Evolutionary conservation across 179 eudicot species (phyloP).

Genomic region (Beta lomatogona): DNA sequence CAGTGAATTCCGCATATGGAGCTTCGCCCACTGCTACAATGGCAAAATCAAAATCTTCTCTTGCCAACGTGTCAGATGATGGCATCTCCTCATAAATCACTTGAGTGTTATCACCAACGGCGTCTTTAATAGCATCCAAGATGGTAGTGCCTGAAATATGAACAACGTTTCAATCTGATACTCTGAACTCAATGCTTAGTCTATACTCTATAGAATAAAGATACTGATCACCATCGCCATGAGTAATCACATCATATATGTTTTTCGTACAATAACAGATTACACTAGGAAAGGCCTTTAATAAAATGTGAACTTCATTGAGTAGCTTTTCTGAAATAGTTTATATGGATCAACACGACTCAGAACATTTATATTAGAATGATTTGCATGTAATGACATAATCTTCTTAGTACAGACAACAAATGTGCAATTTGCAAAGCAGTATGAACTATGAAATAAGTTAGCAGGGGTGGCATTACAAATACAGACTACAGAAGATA

Average conservation of each 20-base stretch:
- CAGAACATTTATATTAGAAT: no score
- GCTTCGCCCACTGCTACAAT: conserved; percentile 79
- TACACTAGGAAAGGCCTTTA: background rate
- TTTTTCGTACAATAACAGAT: background rate
- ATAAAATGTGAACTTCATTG: background rate
- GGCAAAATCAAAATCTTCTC: conserved; percentile 55
- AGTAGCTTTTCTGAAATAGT: background rate
- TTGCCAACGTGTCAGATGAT: conserved; percentile 49
- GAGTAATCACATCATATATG: background rate
- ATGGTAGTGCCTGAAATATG: conserved; percentile 63
- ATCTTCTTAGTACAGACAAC: background rate
- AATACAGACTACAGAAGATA: background rate
- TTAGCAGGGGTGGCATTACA: background rate
- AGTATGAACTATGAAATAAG: background rate
- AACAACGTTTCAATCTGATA: conserved; percentile 17
- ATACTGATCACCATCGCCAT: background rate
- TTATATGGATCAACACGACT: background rate
- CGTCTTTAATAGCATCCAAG: conserved; percentile 65
- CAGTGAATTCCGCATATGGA: conserved; percentile 74
- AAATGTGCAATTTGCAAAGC: background rate
- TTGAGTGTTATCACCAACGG: conserved; percentile 57
- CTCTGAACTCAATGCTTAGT: background rate
- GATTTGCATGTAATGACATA: background rate
- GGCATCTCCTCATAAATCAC: conserved; percentile 60
- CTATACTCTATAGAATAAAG: background rate